A percentile compares a stretch with the other conserved stretches of the same genome.
phyloP scores from a whole-genome alignment of 352 stramenopile genomes.

The Blastocystis sp. region DNA sequence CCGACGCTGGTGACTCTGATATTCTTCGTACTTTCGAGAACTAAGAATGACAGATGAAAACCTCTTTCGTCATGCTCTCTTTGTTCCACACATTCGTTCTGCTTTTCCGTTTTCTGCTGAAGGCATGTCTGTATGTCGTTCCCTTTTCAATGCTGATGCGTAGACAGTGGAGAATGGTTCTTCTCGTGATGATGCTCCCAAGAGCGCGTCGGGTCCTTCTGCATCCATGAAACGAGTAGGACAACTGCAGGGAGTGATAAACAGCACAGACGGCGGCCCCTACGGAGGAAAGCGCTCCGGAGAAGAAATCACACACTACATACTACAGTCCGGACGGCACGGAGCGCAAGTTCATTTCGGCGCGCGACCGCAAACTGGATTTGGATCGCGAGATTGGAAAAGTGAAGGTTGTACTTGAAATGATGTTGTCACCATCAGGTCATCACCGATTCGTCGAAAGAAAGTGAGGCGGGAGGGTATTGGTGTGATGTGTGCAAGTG shows the following conservation, averaged over 20 bases:
- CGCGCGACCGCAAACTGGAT: slow-evolving; percentile 76
- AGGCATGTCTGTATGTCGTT: neutral
- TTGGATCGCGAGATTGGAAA: slow-evolving; percentile 82
- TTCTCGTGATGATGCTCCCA: neutral
- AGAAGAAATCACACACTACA: slow-evolving; percentile 36
- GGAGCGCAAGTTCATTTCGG: slow-evolving; percentile 69
- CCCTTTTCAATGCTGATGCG: too few relatives aligned
- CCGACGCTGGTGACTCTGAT: slow-evolving; percentile 96
- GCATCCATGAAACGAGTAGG: slow-evolving; percentile 42
- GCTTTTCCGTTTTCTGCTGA: slow-evolving; percentile 18
- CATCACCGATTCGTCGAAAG: slow-evolving; percentile 80
- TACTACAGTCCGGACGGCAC: slow-evolving; percentile 49
- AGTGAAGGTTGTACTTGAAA: slow-evolving; percentile 66
- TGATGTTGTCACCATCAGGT: slow-evolving; percentile 73
- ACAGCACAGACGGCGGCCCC: neutral
- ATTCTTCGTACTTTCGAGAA: slow-evolving; percentile 80
- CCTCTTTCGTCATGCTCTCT: slow-evolving; percentile 34
- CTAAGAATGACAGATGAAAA: slow-evolving; percentile 24
- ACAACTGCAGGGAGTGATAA: neutral
- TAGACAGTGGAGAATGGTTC: neutral
- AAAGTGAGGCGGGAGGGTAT: slow-evolving; percentile 80
- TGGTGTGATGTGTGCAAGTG: slow-evolving; percentile 87
- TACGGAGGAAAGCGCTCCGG: neutral
- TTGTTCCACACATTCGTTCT: slow-evolving; percentile 13
- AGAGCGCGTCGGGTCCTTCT: neutral